phyloP scores from a whole-genome alignment of 1,284 basidiomycete genomes.

The Mycena citricolor region DNA sequence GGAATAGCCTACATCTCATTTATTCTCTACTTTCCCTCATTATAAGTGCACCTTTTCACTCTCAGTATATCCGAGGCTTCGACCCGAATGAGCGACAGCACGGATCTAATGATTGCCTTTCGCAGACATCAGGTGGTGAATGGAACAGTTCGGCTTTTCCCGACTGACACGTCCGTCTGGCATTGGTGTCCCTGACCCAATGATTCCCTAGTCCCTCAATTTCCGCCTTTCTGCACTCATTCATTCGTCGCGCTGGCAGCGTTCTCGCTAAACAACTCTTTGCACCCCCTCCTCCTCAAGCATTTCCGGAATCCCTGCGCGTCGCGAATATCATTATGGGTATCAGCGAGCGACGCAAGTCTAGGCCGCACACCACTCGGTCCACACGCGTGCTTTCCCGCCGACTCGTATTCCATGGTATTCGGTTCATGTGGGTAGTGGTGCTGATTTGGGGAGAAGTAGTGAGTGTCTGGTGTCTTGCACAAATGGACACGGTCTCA shows the following conservation, averaged over 20 bases:
- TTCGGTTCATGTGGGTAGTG: constrained; percentile 60
- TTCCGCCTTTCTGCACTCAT: too few species aligned
- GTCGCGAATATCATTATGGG: constrained; percentile 26
- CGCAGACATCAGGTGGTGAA: too few species aligned
- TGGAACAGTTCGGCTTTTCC: too few species aligned
- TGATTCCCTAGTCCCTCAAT: too few species aligned
- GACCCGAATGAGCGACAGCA: too few species aligned
- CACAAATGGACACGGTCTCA: not conserved
- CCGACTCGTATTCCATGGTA: constrained; percentile 37
- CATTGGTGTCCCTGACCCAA: too few species aligned
- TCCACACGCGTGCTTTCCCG: constrained; percentile 31
- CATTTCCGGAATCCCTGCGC: not conserved
- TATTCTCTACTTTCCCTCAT: too few species aligned
- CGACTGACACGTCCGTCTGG: too few species aligned
- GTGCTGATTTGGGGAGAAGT: constrained; percentile 69
- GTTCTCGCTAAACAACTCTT: not conserved
- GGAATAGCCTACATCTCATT: too few species aligned
- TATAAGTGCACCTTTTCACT: too few species aligned
- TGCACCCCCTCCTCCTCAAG: not conserved
- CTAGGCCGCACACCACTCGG: constrained; percentile 12
- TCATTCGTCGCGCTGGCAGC: constrained; percentile 10
- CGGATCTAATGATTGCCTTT: too few species aligned
- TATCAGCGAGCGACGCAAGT: constrained; percentile 28
- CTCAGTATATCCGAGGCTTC: too few species aligned
- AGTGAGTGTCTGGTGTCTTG: constrained; percentile 7